These are phyloP conservation scores for Penicillium angulare DNA, from an alignment of 495 filamentous ascomycete species.

Conservation along the genomic window DNA sequence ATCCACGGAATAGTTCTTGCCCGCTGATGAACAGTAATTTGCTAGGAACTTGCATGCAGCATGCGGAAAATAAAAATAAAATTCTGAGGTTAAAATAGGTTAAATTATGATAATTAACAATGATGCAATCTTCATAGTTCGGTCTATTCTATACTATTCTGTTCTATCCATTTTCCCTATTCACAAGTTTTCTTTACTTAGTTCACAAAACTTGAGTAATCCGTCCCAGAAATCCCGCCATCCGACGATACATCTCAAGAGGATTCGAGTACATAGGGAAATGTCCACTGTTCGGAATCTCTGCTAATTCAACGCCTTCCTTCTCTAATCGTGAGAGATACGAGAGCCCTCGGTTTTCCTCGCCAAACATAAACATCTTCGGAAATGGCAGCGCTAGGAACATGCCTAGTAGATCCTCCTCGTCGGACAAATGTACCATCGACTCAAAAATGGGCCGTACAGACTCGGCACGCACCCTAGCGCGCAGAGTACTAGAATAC, in stretches of 20 bases:
- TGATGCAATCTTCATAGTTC: no score
- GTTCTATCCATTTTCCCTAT: no score
- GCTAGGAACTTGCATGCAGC: no score
- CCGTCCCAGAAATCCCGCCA: constrained; percentile 21
- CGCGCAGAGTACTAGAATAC: constrained; percentile 24
- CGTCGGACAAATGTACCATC: constrained; percentile 28
- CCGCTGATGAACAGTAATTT: no score
- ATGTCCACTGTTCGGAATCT: constrained; percentile 24
- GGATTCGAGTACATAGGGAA: constrained; percentile 38
- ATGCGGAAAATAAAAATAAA: no score
- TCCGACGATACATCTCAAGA: constrained; percentile 27
- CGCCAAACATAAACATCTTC: constrained; percentile 29
- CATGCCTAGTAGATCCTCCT: constrained; percentile 19
- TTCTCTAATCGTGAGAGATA: constrained; percentile 20
- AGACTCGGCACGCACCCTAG: constrained; percentile 17
- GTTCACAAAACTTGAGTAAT: no score
- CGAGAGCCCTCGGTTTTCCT: constrained; percentile 21
- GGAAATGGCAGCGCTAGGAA: constrained; percentile 21
- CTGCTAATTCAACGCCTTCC: constrained; percentile 25
- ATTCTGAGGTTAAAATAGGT: no score
- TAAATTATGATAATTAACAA: no score
- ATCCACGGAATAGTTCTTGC: no score
- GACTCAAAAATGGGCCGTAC: constrained; percentile 26
- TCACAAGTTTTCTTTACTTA: no score
- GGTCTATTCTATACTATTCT: no score